Evolutionary conservation across 2,329 filamentous ascomycete species (phyloP).

Genomic region (Colletotrichum lentis): DNA sequence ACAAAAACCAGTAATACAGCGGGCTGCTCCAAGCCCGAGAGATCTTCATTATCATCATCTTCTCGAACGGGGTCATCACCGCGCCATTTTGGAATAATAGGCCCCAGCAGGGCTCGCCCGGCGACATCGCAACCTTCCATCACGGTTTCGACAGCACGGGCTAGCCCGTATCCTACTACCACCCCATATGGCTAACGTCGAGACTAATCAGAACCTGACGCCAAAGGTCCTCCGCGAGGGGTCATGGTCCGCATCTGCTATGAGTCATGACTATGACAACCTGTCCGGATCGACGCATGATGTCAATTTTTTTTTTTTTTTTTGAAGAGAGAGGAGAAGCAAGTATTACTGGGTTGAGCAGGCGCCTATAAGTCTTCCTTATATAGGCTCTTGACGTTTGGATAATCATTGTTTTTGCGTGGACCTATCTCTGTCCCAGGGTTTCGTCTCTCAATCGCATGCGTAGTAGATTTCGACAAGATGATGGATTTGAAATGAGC

Average conservation of each 20-base stretch:
- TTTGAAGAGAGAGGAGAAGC: slow-evolving; percentile 42
- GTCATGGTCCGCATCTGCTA: slow-evolving; percentile 48
- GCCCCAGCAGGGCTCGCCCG: slow-evolving; percentile 24
- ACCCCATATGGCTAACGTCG: neutral
- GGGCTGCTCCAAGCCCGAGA: slow-evolving; percentile 9
- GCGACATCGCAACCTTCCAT: neutral
- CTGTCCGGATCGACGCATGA: slow-evolving; percentile 42
- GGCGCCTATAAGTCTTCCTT: neutral
- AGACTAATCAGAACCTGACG: slow-evolving; percentile 31
- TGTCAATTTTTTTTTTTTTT: slow-evolving; percentile 37
- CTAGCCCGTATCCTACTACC: neutral
- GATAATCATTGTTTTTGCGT: too few species aligned
- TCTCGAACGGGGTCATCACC: slow-evolving; percentile 43
- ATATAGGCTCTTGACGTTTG: too few species aligned
- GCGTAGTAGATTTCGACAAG: too few species aligned
- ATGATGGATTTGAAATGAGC: too few species aligned
- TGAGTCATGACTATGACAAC: slow-evolving; percentile 47
- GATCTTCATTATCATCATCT: neutral
- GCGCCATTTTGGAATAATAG: slow-evolving; percentile 38
- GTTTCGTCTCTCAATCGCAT: too few species aligned
- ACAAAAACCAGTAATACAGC: neutral
- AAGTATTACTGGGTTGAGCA: neutral
- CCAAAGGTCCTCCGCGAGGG: slow-evolving; percentile 43
- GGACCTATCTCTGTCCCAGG: too few species aligned
- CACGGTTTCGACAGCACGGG: neutral